Base-by-base conservation (phyloP, 2,329 filamentous ascomycete genomes). In the Ophiostoma sp. region DNA sequence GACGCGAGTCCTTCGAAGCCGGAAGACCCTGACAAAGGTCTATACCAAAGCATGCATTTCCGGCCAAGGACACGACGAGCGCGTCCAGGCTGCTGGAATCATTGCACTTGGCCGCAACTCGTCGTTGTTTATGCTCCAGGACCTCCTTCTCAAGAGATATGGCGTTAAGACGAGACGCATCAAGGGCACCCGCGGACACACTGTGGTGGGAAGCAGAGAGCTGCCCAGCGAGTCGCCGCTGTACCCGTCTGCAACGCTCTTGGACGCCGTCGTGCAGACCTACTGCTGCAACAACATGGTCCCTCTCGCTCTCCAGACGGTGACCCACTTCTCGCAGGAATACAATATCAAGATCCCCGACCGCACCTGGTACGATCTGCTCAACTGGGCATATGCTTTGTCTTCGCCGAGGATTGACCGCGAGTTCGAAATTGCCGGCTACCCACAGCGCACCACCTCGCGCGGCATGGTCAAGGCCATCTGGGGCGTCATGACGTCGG, bases 241-340 rank as follows among this genome's bases (percentile, higher is more conserved):
- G 42, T 82, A 84, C 69, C 93, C 93, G 1, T 89, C 87, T 0
- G 75, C 80, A 8, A 82, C 83, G 1, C 83, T 95, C 0, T 84
- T 95, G 28, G 84, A 88, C 72, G 87, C 90, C 9, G 82, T 95
- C n/a, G 90, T 91, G 6, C 90, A 93, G 78, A 84, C 85, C 0
- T 92, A 91, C 75, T 88, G 91, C n/a, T 86, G 85, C 75, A 93
- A 91, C 80, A 90, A 87, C 66, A 85, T 91, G 72, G 84, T 94
- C 3, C 79, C 84, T 0, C 83, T 85, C 1, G 92, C 89, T 15
- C 78, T 91, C 33, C 84, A 87, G 55, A 78, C 92, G 0, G 81
- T 94, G 15, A 86, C 92, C 74, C 88, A 88, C 76, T 80, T 95
- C 66, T 91, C 92, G 0, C 81, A 81, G 0, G 83, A 83, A 7